Evolutionary conservation across 2,329 filamentous ascomycete species (phyloP), one percentile per base, ranked within the genome.

Genomic region (Podosphaera aphanis): DNA sequence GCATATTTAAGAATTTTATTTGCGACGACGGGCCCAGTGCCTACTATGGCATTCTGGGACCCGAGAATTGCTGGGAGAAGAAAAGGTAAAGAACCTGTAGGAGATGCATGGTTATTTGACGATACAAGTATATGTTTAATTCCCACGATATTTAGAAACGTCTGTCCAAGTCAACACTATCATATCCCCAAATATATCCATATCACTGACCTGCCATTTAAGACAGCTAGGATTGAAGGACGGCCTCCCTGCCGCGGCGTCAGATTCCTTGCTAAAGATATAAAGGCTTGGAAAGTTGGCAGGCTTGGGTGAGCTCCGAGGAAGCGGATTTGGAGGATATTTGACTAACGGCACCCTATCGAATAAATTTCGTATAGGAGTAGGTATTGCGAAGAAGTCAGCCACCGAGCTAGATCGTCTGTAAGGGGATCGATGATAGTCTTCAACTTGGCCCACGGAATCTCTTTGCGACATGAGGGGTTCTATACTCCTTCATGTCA

Each of bases 191-290:
- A 23, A 19, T 37, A 10, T 18, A 16, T 27, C 8, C 27, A 7
- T 43, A 46, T 29, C 39, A 61, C 74, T 53, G 56, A 88, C 84
- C 81, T 95, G 90, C 85, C 85, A 95, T 66, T 88, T 93, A 57
- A 95, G 67, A 66, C 90, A 98, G 48, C 77, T 75, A 10, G 90
- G 90, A 60, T 95, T 95, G 64, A 80, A 93, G 52, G 83, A 92
- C 21, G 85, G 81, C 25, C 66, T 63, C 3, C 75, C 76, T 35
- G 58, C 58, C 47, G 61, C 60, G 29, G 76, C 79, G 55, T 74
- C 79, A n/a, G 69, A 64, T 1, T 73, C 65, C 13, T 70, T 73
- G 49, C 74, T 71, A 62, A 94, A 95, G 47, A 93, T 68, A 60
- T 85, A 85, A 7, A 98, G 73, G 68, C 49, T 66, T 55, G 47